Evolutionary conservation across 306 rosid species (phyloP).

Genomic region (Castanea mollissima): DNA sequence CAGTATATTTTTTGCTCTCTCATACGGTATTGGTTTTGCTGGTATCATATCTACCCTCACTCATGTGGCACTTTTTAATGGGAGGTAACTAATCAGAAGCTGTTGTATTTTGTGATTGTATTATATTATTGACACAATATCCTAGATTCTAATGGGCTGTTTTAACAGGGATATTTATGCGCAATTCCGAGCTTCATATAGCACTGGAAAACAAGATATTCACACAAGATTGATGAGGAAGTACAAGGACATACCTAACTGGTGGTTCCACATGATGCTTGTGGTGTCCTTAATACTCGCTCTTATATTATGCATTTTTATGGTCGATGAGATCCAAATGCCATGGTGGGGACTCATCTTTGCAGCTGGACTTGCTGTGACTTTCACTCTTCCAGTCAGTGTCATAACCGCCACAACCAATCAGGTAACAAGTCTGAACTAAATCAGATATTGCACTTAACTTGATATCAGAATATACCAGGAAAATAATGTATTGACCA

Average conservation of each 20-base stretch:
- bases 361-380: constrained; percentile 39
- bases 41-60: constrained; percentile 50
- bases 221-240: constrained; percentile 71
- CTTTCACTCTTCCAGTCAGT: constrained; percentile 43
- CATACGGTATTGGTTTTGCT: constrained; percentile 69
- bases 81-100: constrained; percentile 36
- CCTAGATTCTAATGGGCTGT: neutral
- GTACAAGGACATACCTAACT: constrained; percentile 53
- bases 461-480: too few relatives aligned
- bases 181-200: constrained; percentile 36
- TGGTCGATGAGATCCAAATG: constrained; percentile 56
- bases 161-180: constrained; percentile 47
- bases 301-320: constrained; percentile 37
- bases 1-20: constrained; percentile 47
- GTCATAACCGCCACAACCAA: constrained; percentile 45
- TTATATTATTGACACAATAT: too few relatives aligned
- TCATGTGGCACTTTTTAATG: constrained; percentile 63
- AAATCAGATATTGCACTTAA: neutral
- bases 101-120: neutral
- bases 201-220: constrained; percentile 44
- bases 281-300: constrained; percentile 35
- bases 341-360: constrained; percentile 77
- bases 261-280: constrained; percentile 63
- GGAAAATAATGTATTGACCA: too few relatives aligned
- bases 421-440: constrained; percentile 17